Percentiles rank a stretch among this genome's conserved stretches.
These are phyloP conservation scores for Plasmodium yoelii DNA, from an alignment of 169 alveolate species.

Conservation along the genomic window DNA sequence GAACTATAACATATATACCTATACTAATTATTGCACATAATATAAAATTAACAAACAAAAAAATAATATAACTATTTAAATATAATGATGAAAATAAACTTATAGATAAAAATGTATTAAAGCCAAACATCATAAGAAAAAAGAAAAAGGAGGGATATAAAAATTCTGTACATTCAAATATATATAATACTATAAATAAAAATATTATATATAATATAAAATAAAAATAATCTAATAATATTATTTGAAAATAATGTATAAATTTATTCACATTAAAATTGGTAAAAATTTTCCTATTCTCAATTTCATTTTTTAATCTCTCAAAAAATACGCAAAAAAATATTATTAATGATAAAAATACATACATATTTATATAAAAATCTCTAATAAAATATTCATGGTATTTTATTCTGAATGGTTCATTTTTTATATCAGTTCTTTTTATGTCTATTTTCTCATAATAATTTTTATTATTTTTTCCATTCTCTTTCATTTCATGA, in stretches of 20 bases:
- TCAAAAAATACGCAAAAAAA: constrained; percentile 75
- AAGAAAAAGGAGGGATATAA: constrained; percentile 33
- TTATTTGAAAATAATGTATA: constrained; percentile 60
- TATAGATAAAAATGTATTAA: constrained; percentile 49
- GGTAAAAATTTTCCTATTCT: constrained; percentile 38
- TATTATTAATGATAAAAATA: constrained; percentile 63
- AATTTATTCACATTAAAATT: constrained; percentile 35
- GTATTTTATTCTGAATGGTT: constrained; percentile 52
- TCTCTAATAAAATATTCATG: constrained; percentile 67
- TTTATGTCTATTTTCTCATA: not conserved
- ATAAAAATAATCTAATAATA: constrained; percentile 34
- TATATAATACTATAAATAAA: constrained; percentile 17
- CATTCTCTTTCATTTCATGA: not conserved
- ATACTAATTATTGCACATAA: constrained; percentile 66
- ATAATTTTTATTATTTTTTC: not conserved
- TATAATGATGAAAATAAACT: constrained; percentile 53
- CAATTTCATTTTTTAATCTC: constrained; percentile 51
- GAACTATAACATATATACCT: constrained; percentile 43
- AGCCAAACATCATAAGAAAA: constrained; percentile 50
- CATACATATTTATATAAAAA: constrained; percentile 64
- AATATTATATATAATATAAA: constrained; percentile 41
- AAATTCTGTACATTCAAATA: constrained; percentile 39
- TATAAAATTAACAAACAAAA: constrained; percentile 60
- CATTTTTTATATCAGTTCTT: constrained; percentile 25
- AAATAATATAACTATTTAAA: constrained; percentile 58